Conservation (phyloP, 2,329 filamentous ascomycete species). For the Colletotrichum sp. region DNA sequence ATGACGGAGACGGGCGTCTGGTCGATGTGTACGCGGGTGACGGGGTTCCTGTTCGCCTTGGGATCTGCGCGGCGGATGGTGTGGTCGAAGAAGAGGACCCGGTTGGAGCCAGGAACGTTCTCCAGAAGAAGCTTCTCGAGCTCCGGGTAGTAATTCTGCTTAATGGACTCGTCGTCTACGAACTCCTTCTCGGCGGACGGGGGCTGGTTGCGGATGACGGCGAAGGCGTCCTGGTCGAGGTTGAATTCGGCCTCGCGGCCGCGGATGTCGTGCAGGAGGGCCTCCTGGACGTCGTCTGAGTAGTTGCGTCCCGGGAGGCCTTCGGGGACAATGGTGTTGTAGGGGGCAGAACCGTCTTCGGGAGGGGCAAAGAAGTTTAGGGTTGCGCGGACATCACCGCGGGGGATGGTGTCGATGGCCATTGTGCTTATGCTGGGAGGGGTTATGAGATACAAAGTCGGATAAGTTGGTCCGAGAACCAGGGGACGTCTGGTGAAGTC, state of each 20-base stretch:
- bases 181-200: slow-evolving; percentile 66
- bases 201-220: slow-evolving; percentile 63
- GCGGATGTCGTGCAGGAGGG: slow-evolving; percentile 75
- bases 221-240: slow-evolving; percentile 79
- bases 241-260: slow-evolving; percentile 69
- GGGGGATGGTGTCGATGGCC: slow-evolving; percentile 49
- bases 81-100: slow-evolving; percentile 84
- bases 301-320: slow-evolving; percentile 73
- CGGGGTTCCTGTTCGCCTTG: slow-evolving; percentile 68
- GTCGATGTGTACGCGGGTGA: slow-evolving; percentile 80
- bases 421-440: slow-evolving; percentile 28
- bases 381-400: slow-evolving; percentile 66
- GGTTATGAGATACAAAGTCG: not conserved
- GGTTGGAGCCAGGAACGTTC: slow-evolving; percentile 68
- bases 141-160: slow-evolving; percentile 81
- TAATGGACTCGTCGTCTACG: slow-evolving; percentile 71
- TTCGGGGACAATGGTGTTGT: slow-evolving; percentile 71
- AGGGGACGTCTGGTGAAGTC: not conserved
- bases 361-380: slow-evolving; percentile 72
- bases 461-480: not conserved
- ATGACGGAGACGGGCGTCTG: slow-evolving; percentile 73
- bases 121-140: slow-evolving; percentile 74
- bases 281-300: slow-evolving; percentile 49
- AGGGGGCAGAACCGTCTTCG: slow-evolving; percentile 62
- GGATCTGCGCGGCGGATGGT: slow-evolving; percentile 76